phyloP scores from a whole-genome alignment of 805 yeast genomes.

The Ogataea paraovalis region DNA sequence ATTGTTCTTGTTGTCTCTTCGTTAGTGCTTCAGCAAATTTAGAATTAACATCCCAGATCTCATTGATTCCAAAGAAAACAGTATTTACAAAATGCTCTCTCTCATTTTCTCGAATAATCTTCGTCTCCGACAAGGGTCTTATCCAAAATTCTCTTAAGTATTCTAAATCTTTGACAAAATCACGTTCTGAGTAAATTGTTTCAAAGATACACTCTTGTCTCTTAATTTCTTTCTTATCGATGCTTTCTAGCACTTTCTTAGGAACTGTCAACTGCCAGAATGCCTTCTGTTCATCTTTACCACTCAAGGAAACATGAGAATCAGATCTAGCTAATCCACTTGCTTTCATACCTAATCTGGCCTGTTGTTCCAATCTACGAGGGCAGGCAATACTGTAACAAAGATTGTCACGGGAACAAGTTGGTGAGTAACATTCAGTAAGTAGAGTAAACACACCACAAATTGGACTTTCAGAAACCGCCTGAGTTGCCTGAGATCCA shows the following conservation, averaged over 20 bases:
- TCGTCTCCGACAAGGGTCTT: slow-evolving; percentile 81
- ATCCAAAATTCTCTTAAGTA: slow-evolving; percentile 92
- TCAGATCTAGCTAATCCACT: slow-evolving; percentile 78
- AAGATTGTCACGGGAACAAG: slow-evolving; percentile 81
- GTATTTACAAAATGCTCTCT: slow-evolving; percentile 88
- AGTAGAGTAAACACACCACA: slow-evolving; percentile 91
- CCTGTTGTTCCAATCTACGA: slow-evolving; percentile 91
- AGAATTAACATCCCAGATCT: slow-evolving; percentile 77
- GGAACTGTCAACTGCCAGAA: slow-evolving; percentile 95
- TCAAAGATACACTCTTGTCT: slow-evolving; percentile 95
- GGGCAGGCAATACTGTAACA: slow-evolving; percentile 98
- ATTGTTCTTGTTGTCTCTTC: slow-evolving; percentile 78
- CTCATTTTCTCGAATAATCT: slow-evolving; percentile 82
- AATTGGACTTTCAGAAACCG: slow-evolving; percentile 34
- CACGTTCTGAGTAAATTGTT: slow-evolving; percentile 88
- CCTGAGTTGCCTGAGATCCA: slow-evolving; percentile 2
- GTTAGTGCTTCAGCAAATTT: slow-evolving; percentile 86
- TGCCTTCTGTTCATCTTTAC: slow-evolving; percentile 74
- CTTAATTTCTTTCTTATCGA: slow-evolving; percentile 81
- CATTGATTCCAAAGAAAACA: slow-evolving; percentile 86
- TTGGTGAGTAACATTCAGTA: slow-evolving; percentile 95
- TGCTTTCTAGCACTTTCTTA: slow-evolving; percentile 65
- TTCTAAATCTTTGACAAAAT: slow-evolving; percentile 91
- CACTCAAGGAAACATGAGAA: slow-evolving; percentile 62
- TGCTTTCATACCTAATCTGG: slow-evolving; percentile 82